Evolutionary conservation across 2,329 filamentous ascomycete genomes (phyloP).

Genomic region (Cercospora beticola): DNA sequence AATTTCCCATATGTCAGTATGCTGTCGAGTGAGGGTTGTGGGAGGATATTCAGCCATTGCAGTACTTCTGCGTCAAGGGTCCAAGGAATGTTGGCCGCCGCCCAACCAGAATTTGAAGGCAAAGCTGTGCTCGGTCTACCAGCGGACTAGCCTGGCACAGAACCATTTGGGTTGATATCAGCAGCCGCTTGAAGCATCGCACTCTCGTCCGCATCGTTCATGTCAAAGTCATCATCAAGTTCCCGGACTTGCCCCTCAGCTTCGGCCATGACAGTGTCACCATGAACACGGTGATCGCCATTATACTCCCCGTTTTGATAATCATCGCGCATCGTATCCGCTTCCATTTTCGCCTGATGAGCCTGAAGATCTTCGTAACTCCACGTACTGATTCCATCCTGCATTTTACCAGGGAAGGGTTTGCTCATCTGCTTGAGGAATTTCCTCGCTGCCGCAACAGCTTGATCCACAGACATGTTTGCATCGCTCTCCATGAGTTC

Average conservation of each 20-base stretch:
- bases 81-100: not conserved
- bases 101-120: not conserved
- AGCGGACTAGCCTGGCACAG: not conserved
- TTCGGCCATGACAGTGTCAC: constrained; percentile 36
- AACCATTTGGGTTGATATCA: constrained; percentile 3
- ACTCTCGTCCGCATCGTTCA: constrained; percentile 37
- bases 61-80: not conserved
- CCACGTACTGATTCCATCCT: constrained; percentile 94
- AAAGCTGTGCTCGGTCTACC: not conserved
- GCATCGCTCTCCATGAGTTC: constrained; percentile 80
- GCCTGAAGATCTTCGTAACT: constrained; percentile 72
- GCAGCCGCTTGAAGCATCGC: constrained; percentile 12
- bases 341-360: constrained; percentile 73
- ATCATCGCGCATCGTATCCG: constrained; percentile 65
- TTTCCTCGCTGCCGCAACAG: constrained; percentile 80
- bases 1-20: not conserved
- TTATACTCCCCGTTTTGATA: constrained; percentile 48
- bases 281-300: constrained; percentile 44
- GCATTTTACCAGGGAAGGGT: constrained; percentile 76
- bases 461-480: constrained; percentile 94
- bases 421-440: constrained; percentile 92
- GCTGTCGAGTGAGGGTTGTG: not conserved
- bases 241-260: constrained; percentile 35
- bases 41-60: not conserved
- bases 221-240: constrained; percentile 38